Evolutionary conservation across 2,329 filamentous ascomycete genomes (phyloP).

Genomic region (Raffaelea albimanens): DNA sequence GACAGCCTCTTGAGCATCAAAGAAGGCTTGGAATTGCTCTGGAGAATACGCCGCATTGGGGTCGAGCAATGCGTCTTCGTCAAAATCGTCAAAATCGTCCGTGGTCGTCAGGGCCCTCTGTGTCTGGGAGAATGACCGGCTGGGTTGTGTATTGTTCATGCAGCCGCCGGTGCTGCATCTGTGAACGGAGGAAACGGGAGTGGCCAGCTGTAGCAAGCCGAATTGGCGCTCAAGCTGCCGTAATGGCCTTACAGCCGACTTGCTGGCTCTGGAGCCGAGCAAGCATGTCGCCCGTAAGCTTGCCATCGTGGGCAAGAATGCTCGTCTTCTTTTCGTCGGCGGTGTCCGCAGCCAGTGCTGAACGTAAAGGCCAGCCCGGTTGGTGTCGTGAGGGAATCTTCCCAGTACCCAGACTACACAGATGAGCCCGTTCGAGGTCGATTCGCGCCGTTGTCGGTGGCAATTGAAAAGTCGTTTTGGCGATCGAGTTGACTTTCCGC

Average conservation of each 20-base stretch:
- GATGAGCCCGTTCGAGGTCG: too few species aligned
- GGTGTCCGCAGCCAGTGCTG: too few species aligned
- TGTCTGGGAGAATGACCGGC: background rate
- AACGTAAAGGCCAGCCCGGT: too few species aligned
- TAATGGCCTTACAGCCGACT: constrained; percentile 2
- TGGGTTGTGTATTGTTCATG: background rate
- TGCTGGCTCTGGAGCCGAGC: constrained; percentile 2
- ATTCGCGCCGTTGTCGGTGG: too few species aligned
- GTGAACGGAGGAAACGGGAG: background rate
- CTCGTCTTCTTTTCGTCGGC: too few species aligned
- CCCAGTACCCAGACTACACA: too few species aligned
- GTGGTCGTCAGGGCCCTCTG: constrained; percentile 1
- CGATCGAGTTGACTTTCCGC: too few species aligned
- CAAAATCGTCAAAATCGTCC: background rate
- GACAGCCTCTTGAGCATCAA: background rate
- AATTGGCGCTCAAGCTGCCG: constrained; percentile 11
- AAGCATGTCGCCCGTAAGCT: constrained; percentile 10
- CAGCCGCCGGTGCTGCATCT: background rate
- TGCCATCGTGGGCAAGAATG: constrained; percentile 9
- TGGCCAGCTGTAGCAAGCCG: constrained; percentile 5
- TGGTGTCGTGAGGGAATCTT: too few species aligned
- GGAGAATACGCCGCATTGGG: background rate
- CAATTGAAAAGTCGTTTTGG: too few species aligned
- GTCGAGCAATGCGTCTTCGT: background rate
- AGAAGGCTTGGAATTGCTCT: background rate